Evolutionary conservation across 2,329 filamentous ascomycete species (phyloP).

Genomic region (Periconia digitata): DNA sequence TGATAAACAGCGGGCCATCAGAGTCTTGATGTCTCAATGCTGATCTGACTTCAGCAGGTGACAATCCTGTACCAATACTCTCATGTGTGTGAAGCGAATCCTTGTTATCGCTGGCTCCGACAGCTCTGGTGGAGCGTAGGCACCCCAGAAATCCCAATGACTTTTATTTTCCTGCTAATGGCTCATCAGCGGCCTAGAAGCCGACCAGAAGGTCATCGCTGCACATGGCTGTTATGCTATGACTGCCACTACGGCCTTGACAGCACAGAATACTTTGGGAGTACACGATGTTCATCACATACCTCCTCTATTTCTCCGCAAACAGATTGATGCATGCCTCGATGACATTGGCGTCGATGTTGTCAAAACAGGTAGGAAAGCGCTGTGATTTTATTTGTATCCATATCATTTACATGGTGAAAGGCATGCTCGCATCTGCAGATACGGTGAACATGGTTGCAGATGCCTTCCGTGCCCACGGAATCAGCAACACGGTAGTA

Average conservation of each 20-base stretch:
- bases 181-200: conserved; percentile 76
- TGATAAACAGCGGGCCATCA: conserved; percentile 16
- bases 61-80: background rate
- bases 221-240: conserved; percentile 94
- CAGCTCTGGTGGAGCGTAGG: conserved; percentile 86
- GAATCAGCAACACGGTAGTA: conserved; percentile 63
- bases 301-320: conserved; percentile 75
- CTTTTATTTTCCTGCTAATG: conserved; percentile 4
- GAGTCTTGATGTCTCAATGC: conserved; percentile 3
- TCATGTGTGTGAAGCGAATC: conserved; percentile 55
- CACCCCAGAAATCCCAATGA: conserved; percentile 15
- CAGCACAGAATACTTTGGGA: conserved; percentile 90
- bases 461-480: conserved; percentile 60
- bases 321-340: conserved; percentile 83
- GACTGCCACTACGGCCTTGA: conserved; percentile 92
- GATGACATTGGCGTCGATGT: conserved; percentile 86
- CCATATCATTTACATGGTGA: conserved; percentile 8
- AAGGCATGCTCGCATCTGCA: conserved; percentile 80
- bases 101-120: conserved; percentile 87
- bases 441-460: conserved; percentile 71
- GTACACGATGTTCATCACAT: conserved; percentile 79
- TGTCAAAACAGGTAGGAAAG: conserved; percentile 75
- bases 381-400: background rate
- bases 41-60: conserved; percentile 1
- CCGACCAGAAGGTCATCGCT: conserved; percentile 91